Evolutionary conservation across 345 rosid species (phyloP), one percentile per base, ranked within the genome.

Genomic region (Gossypium longicalyx): DNA sequence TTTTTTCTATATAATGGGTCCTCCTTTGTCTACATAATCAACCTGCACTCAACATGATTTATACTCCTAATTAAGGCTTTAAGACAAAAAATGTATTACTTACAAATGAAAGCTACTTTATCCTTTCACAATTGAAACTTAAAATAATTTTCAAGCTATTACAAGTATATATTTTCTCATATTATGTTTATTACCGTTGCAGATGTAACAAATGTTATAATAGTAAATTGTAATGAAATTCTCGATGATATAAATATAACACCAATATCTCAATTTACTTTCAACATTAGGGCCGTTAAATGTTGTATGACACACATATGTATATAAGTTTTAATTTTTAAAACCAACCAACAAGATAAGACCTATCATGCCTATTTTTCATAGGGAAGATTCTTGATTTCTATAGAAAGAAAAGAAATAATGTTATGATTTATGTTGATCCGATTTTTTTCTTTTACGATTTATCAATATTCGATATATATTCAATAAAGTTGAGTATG

Each of bases 31-130:
- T 20, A 2, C 41, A 2, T 25, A 67, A 48, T 15, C 8, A 48
- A 67, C 72, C 23, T 49, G 25, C 57, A 67, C 58, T 23, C 48
- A 67, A 67, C 57, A 22, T 48, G 72, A 67, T 48, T 67, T 48
- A 15, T 67, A 25, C 72, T 23, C 57, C 72, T 67, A 67, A 48
- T 67, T 67, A 49, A 15, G 57, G 22, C 72, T 15, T 48, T 23
- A 48, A 67, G 57, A 67, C 57, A 67, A 67, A 47, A 67, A 13
- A 48, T 48, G 7, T 23, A 23, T 7, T 20, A 19, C 13, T 10
- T 20, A 9, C 63, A 58, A 58, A 22, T 22, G 1, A 58, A 22
- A 41, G 43, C 11, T 13, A 6, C 19, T 27, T 27, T n/a, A 1
- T 3, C 43, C 43, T 25, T 6, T 60, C 4, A 15, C n/a, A 27